phyloP scores from a whole-genome alignment of 352 stramenopile species.

The Phytophthora pinifolia region DNA sequence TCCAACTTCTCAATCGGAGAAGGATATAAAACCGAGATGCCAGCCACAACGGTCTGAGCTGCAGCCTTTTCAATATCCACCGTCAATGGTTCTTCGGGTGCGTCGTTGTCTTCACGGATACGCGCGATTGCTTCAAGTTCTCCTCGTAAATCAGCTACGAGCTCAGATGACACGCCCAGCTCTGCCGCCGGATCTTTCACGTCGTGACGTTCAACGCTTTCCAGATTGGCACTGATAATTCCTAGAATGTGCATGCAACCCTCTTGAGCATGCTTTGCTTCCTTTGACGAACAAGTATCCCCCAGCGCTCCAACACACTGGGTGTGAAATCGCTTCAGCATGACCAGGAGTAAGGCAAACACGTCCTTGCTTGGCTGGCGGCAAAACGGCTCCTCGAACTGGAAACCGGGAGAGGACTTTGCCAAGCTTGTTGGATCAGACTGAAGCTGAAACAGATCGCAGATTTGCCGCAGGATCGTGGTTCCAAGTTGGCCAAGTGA shows the following conservation, averaged over 20 bases:
- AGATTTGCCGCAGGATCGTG: slow-evolving; percentile 33
- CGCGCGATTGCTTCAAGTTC: slow-evolving; percentile 55
- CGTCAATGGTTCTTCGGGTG: neutral
- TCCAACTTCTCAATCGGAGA: slow-evolving; percentile 61
- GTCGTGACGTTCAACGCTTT: slow-evolving; percentile 62
- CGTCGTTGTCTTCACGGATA: slow-evolving; percentile 25
- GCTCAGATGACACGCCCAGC: slow-evolving; percentile 32
- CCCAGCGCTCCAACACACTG: slow-evolving; percentile 1
- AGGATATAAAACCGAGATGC: slow-evolving; percentile 65
- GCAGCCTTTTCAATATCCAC: slow-evolving; percentile 53
- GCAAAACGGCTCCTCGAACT: slow-evolving; percentile 81
- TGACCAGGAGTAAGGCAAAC: slow-evolving; percentile 47
- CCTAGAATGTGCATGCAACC: slow-evolving; percentile 46
- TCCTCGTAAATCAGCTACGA: slow-evolving; percentile 39
- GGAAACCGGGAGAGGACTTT: slow-evolving; percentile 15
- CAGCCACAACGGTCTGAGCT: slow-evolving; percentile 62
- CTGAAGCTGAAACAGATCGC: slow-evolving; percentile 31
- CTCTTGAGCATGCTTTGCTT: slow-evolving; percentile 6
- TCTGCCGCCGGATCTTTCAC: slow-evolving; percentile 39
- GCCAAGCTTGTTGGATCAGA: slow-evolving; percentile 5
- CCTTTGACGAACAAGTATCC: neutral
- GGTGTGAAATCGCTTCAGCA: slow-evolving; percentile 47
- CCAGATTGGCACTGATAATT: slow-evolving; percentile 68
- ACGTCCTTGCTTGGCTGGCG: slow-evolving; percentile 62
- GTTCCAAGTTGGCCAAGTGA: slow-evolving; percentile 24